Base-by-base conservation (phyloP, 2,329 filamentous ascomycete species). In the Lojkania enalia region DNA sequence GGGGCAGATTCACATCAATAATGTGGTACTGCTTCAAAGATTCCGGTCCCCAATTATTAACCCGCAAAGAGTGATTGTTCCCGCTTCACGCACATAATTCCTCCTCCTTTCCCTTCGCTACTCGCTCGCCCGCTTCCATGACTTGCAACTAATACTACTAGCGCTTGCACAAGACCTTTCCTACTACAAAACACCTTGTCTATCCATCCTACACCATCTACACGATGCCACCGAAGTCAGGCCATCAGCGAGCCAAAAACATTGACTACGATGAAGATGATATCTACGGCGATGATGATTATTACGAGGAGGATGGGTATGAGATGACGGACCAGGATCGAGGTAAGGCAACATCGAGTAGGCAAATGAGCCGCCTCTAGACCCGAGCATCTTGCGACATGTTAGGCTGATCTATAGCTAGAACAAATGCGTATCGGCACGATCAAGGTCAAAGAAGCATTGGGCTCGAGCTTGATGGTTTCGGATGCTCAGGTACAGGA, bases 401-500 rank as follows among this genome's bases (percentile, higher is more conserved):
- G 18, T 29, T 42, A 14, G 35, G 19, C 44, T 51, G 25, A 46
- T 42, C 18, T 15, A 42, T 20, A 63, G 47, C 55, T 63, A 66
- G 69, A 72, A 66, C 74, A 80, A 49, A 80, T 95, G 79, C 77
- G 79, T 29, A 70, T 80, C 29, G 86, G 84, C 39, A 89, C 85
- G 1, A 74, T 78, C 29, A 77, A 85, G 52, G 86, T 95, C 25
- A 79, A 82, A 46, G 76, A 77, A 49, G 78, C 79, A 6, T 75
- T 96, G n/a, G 86, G 83, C 5, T 69, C 73, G 52, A 83, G 81
- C 49, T 77, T 85, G 57, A 80, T 77, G 63, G 74, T 80, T n/a
- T 77, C 80, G 4, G 81, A 86, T 48, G 74, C 77, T 27, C 86
- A 96, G 63, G 92, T 96, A 51, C 84, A 95, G 66, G 92, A 97